A percentile compares a stretch with the other conserved stretches of the same genome.
phyloP scores from a whole-genome alignment of 2,329 filamentous ascomycete species.

The Sporothrix brasiliensis region DNA sequence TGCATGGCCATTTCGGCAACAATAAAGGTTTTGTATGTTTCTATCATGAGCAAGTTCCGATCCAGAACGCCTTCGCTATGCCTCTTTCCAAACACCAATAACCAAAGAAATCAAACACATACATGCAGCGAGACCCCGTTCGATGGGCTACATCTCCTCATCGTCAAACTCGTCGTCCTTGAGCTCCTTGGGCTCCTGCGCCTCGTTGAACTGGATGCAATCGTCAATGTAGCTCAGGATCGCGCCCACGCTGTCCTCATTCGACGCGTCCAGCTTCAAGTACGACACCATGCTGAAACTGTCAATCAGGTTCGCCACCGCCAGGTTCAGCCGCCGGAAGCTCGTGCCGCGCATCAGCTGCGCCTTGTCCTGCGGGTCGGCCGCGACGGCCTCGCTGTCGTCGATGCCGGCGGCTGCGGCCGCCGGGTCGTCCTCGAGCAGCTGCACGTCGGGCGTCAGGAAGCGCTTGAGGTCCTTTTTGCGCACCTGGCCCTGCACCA shows the following conservation, averaged over 20 bases:
- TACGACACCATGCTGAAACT: constrained; percentile 99
- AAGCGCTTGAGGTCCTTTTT: constrained; percentile 90
- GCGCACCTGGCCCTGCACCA: constrained; percentile 85
- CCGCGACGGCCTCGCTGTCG: constrained; percentile 33
- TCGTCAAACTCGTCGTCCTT: constrained; percentile 63
- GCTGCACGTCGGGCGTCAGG: constrained; percentile 77
- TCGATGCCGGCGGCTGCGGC: constrained; percentile 42
- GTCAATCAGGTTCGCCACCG: constrained; percentile 89
- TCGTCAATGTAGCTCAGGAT: constrained; percentile 93
- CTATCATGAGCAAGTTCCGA: background rate
- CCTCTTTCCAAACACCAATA: constrained; percentile 33
- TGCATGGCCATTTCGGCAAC: constrained; percentile 22
- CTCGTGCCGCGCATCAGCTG: constrained; percentile 78
- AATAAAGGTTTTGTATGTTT: constrained; percentile 16
- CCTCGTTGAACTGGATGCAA: constrained; percentile 89
- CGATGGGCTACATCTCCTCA: constrained; percentile 34
- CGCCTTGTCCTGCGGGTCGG: constrained; percentile 65
- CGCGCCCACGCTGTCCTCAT: constrained; percentile 85
- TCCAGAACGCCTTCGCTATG: constrained; percentile 51
- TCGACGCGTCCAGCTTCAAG: constrained; percentile 81
- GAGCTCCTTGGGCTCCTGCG: constrained; percentile 86
- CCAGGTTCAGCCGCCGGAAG: constrained; percentile 81
- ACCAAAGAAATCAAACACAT: background rate
- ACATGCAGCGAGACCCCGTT: background rate
- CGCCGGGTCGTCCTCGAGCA: constrained; percentile 78